Evolutionary conservation across 2,329 filamentous ascomycete genomes (phyloP).

Genomic region (Huntiella omanensis): DNA sequence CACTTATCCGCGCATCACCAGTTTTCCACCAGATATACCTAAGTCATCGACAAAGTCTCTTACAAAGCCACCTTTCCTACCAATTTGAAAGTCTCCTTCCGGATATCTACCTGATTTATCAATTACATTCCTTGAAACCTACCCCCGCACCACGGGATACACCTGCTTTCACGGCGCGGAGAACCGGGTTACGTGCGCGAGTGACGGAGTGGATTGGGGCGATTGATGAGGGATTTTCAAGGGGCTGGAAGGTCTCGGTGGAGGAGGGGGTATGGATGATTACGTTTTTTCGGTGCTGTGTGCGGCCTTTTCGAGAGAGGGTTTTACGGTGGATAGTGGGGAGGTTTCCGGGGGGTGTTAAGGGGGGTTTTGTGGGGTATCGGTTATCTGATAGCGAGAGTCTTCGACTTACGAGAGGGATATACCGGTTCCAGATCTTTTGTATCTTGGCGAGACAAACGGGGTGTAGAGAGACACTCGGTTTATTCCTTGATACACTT

Average conservation of each 20-base stretch:
- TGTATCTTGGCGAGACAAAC: too few species aligned
- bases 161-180: not conserved
- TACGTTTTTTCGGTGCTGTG: slow-evolving; percentile 7
- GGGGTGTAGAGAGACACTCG: not conserved
- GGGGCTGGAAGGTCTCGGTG: not conserved
- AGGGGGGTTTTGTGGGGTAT: not conserved
- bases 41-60: slow-evolving; percentile 4
- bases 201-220: too few species aligned
- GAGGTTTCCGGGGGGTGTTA: slow-evolving; percentile 2
- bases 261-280: slow-evolving; percentile 7
- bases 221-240: too few species aligned
- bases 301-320: slow-evolving; percentile 1
- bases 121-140: slow-evolving; percentile 8
- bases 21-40: slow-evolving; percentile 5
- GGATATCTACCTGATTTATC: slow-evolving; percentile 7
- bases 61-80: slow-evolving; percentile 4
- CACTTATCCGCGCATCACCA: slow-evolving; percentile 7
- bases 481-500: slow-evolving; percentile 4
- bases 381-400: not conserved
- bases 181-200: not conserved
- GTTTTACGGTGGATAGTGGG: slow-evolving; percentile 3
- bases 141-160: not conserved
- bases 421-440: slow-evolving; percentile 10
- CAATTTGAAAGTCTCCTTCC: slow-evolving; percentile 7
- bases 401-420: slow-evolving; percentile 4